Base-by-base conservation (phyloP, 352 stramenopile genomes). In the Phytophthora aleatoria region DNA sequence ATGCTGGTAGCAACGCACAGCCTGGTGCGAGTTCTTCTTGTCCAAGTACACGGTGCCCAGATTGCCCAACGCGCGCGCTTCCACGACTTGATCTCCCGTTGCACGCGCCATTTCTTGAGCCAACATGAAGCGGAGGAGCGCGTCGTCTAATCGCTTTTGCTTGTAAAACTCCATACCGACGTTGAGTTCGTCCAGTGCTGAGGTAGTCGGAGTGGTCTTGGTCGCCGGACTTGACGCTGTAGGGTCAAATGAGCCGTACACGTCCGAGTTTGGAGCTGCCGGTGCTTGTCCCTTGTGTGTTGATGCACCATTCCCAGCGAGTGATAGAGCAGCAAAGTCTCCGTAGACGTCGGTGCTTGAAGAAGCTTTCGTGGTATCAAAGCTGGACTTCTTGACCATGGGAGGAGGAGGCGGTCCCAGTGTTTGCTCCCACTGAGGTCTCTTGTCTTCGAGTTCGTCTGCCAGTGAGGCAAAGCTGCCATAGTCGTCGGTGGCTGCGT, bases 131-230 rank as follows among this genome's bases (percentile, higher is more conserved):
- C 77, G 80, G 1, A 77, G 48, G 20, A 93, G 52, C 3, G 84
- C 86, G 11, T 89, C 77, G 50, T 92, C 76, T 28, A 92, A 47
- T 11, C 67, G 70, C 27, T 89, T 85, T 50, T 88, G 68, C 48
- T 90, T 87, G 72, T 91, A 94, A 57, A 83, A 82, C 27, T 79
- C 68, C 85, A 94, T 94, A 5, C 85, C 85, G 9, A 79, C 67
- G 45, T 94, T 90, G 13, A 92, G 71, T 39, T 92, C 80, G 9
- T 89, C 71, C 12, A 94, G 50, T 3, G 85, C 76, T 3, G 81
- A 88, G 11, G 72, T 69, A 35, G n/a, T 59, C 1, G 51, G 57
- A 31, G 63, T 64, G 24, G 57, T 66, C 15, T 62, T 62, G 28
- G 33, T 31, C 13, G 31, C 6, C n/a, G 57, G 33, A 26, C 8